Conservation (phyloP, 441 rosid species). For the Pelargonium citronellum region DNA sequence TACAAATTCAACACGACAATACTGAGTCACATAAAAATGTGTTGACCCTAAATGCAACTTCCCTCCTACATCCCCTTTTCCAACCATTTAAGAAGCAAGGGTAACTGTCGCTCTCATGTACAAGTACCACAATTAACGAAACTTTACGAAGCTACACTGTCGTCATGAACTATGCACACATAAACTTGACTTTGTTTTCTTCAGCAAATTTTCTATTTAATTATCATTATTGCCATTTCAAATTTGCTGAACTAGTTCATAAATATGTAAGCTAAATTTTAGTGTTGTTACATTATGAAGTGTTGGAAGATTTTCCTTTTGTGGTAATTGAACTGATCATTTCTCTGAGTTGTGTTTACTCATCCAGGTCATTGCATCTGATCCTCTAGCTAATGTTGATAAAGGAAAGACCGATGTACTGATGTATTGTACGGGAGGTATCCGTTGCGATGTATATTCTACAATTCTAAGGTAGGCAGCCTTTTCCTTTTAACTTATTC, state of each 20-base stretch:
- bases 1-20: not conserved
- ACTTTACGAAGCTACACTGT: not conserved
- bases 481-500: slow-evolving; percentile 11
- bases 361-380: slow-evolving; percentile 48
- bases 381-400: slow-evolving; percentile 62
- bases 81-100: not conserved
- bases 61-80: not conserved
- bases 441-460: slow-evolving; percentile 91
- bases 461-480: slow-evolving; percentile 60
- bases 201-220: not conserved
- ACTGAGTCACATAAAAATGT: not conserved
- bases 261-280: not conserved
- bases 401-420: slow-evolving; percentile 60
- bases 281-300: not conserved
- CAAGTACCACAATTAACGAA: not conserved
- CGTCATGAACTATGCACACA: not conserved
- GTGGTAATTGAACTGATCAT: not conserved
- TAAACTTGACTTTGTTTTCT: not conserved
- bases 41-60: not conserved
- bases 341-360: not conserved
- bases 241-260: not conserved
- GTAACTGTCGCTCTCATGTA: not conserved
- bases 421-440: slow-evolving; percentile 94
- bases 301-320: not conserved
- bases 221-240: not conserved